Percentiles rank a stretch among this genome's conserved stretches.
phyloP scores from a whole-genome alignment of 2,329 filamentous ascomycete genomes.

The Zelopaecilomyces penicillatus region DNA sequence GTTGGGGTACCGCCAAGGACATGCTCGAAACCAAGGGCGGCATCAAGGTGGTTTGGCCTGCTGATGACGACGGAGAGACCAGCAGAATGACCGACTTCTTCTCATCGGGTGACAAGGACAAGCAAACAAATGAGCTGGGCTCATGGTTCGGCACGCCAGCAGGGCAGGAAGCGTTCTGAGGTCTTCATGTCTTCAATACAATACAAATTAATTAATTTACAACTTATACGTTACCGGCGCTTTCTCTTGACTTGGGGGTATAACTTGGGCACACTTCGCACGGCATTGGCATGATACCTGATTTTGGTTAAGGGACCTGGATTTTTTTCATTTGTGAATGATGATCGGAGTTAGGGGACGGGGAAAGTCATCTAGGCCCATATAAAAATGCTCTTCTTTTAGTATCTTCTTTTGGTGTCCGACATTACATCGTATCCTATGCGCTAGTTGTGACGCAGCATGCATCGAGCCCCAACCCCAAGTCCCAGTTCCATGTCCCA shows the following conservation, averaged over 20 bases:
- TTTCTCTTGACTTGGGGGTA: too few relatives aligned
- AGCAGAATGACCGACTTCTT: constrained; percentile 73
- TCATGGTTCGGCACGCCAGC: constrained; percentile 76
- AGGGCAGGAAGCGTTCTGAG: constrained; percentile 61
- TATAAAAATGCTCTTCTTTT: too few relatives aligned
- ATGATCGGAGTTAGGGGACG: too few relatives aligned
- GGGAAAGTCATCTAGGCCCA: too few relatives aligned
- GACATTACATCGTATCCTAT: constrained; percentile 14
- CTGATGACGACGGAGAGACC: constrained; percentile 59
- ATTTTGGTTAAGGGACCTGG: background rate
- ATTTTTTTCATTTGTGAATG: background rate
- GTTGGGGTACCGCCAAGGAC: constrained; percentile 92
- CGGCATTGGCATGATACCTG: too few relatives aligned
- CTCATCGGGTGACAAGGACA: constrained; percentile 30
- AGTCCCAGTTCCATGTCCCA: too few relatives aligned
- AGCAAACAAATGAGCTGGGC: constrained; percentile 55
- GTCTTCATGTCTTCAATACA: background rate
- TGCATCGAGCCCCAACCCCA: too few relatives aligned
- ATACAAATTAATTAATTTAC: too few relatives aligned
- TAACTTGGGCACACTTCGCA: too few relatives aligned
- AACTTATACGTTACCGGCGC: too few relatives aligned
- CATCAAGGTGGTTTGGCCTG: constrained; percentile 77
- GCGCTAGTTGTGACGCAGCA: constrained; percentile 5
- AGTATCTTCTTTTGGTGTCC: constrained; percentile 3
- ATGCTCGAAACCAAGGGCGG: constrained; percentile 72